Evolutionary conservation across 2,329 filamentous ascomycete species (phyloP), one percentile per base, ranked within the genome.

Genomic region (Rugonectria rugulosa): DNA sequence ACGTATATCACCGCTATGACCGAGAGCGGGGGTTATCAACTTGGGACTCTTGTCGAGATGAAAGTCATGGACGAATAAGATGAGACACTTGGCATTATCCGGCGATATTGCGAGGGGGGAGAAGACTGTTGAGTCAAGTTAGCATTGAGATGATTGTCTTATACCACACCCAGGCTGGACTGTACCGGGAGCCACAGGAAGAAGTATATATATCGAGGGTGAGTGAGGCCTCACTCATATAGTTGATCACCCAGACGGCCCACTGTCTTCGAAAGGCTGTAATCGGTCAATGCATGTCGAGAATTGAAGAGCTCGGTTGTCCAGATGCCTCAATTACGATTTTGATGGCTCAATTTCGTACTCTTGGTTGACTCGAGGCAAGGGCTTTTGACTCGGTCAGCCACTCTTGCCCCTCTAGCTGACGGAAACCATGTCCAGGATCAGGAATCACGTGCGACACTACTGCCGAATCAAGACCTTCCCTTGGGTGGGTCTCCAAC

Each of bases 391-490:
- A 51, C 38, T 62, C 51, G 36, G 62, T 68, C 65, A 68, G 62
- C 65, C 61, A 67, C 62, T 62, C 60, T 57, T 31, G 63, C 66
- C 66, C 66, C 66, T 68, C 66, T 63, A 54, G 55, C 59, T 62
- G 44, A 40, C 57, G 58, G 63, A 67, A 67, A 62, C 52, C 59
- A 60, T 59, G 57, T 56, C 62, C 51, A 50, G 54, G 42, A 45
- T 14, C 24, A 17, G 31, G 38, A 34, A 62, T 68, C 66, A 68
- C 66, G 66, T 68, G 66, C 64, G 41, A 37, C 48, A 9, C 34
- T 26, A 48, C 50, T 40, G 20, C 41, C 64, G 57, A 68, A 68
- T 68, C 63, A 68, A 51, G 60, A 31, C 29, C 42, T 26, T 49
- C 21, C 17, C n/a, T 26, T 23, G 15, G 46, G 62, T 66, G 66